A percentile compares a stretch with the other conserved stretches of the same genome.
Evolutionary conservation across 225 moss, liverwort and hornwort genomes (phyloP).

Genomic region (Pseudisothecium myosuroides): DNA sequence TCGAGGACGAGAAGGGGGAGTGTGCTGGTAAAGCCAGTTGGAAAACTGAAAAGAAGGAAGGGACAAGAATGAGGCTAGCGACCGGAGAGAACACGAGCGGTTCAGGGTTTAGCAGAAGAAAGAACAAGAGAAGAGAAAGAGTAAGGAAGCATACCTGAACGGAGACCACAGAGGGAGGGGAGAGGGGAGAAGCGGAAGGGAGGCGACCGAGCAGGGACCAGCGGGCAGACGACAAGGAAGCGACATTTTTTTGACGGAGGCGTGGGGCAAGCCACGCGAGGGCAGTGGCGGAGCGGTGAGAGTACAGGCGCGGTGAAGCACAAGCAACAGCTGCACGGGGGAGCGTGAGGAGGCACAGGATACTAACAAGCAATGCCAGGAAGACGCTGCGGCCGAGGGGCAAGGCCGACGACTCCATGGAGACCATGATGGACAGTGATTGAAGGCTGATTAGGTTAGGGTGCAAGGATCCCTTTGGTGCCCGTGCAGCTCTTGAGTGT

Average conservation of each 20-base stretch:
- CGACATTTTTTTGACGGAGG: constrained; percentile 30
- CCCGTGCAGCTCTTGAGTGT: not conserved
- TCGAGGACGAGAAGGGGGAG: not conserved
- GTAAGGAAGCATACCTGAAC: not conserved
- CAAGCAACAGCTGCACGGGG: not conserved
- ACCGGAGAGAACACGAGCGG: not conserved
- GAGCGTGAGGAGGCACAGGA: not conserved
- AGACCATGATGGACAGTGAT: not conserved
- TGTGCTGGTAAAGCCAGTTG: constrained; percentile 22
- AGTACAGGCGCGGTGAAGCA: not conserved
- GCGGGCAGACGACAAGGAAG: constrained; percentile 30
- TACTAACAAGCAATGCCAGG: not conserved
- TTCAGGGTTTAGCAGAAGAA: too few relatives aligned
- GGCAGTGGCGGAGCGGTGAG: constrained; percentile 15
- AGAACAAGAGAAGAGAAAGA: not conserved
- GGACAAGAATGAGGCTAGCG: not conserved
- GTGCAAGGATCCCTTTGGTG: not conserved
- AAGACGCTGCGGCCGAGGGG: not conserved
- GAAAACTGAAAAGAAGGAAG: not conserved
- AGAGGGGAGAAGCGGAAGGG: not conserved
- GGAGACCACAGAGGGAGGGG: not conserved
- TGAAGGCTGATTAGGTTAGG: not conserved
- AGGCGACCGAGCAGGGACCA: constrained; percentile 36
- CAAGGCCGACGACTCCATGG: not conserved
- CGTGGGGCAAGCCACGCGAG: constrained; percentile 18